Base-by-base conservation (phyloP, 106 monocot species). In the Dioscorea zingiberensis region DNA sequence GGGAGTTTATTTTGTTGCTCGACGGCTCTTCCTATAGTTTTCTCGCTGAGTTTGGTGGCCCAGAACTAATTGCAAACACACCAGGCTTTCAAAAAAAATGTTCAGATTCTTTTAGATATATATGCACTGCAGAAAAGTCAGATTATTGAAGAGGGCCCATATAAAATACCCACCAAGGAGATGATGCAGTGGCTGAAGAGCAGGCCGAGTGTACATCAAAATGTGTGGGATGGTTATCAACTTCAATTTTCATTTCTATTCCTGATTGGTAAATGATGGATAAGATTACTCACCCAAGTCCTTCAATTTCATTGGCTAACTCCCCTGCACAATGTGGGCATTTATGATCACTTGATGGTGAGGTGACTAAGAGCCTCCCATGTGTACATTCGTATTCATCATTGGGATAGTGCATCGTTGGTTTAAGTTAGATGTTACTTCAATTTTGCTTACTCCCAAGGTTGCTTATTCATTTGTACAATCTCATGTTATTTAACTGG, bases 121-220 rank as follows among this genome's bases (percentile, higher is more conserved):
- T n/a, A n/a, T n/a, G n/a, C n/a, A n/a, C n/a, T n/a, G n/a, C n/a
- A n/a, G n/a, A n/a, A n/a, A n/a, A n/a, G n/a, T n/a, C n/a, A n/a
- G n/a, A n/a, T n/a, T n/a, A n/a, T n/a, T n/a, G n/a, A n/a, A n/a
- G n/a, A n/a, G n/a, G n/a, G n/a, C n/a, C n/a, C n/a, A n/a, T n/a
- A n/a, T n/a, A n/a, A n/a, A n/a, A n/a, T n/a, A n/a, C n/a, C n/a
- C n/a, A n/a, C n/a, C n/a, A 83, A 62, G 65, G 93, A 93, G 30
- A 87, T 93, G 82, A 53, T 93, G 59, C 84, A 88, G 27, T 93
- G 93, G 93, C 75, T 93, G 25, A 88, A 73, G 62, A 83, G 61
- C 29, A 62, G 93, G 47, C 75, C 78, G 6, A 70, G 53, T 30
- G 74, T 97, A 28, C 91, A 83, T 71, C 75, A 85, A 19, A 84